Evolutionary conservation across 108 stramenopile species (phyloP), one percentile per base, ranked within the genome.

Genomic region (Stephanodiscus triporus): DNA sequence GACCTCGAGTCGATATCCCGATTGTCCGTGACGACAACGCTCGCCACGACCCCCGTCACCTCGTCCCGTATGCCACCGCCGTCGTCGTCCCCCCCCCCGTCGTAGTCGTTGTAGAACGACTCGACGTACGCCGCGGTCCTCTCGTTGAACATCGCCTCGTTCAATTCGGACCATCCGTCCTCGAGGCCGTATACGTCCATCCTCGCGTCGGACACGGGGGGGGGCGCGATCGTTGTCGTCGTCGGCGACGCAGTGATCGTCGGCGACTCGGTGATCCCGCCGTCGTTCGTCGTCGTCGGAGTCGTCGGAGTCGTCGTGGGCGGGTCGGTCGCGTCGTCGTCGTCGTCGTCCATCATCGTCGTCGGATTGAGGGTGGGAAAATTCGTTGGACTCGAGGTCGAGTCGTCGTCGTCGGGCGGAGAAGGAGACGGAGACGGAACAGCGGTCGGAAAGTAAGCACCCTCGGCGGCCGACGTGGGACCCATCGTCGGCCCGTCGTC

Each of bases 61-160:
- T 61, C 32, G 0, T 27, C 47, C 26, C 70, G 40, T 22, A 72
- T 58, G 13, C 48, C 48, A 1, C 30, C 42, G 24, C 9, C 24
- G n/a, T 24, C 29, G 37, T 58, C 27, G 9, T 22, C 30, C 17
- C 4, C 29, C 7, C 29, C 22, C 20, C 19, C 13, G 11, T 60
- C 45, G 23, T 43, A 62, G 1, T 71, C 59, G 60, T 72, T 72
- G 59, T 62, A 72, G 23, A 72, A 72, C 47, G 30, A 61, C 57
- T 72, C 70, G 29, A 72, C 62, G 59, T 72, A 72, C 58, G 3
- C 13, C 9, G 17, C 59, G 2, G 70, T 70, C 26, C 57, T 53
- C 27, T 58, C 56, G 13, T 43, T 59, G 40, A 38, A 70, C 14
- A 30, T 59, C 26, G 19, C n/a, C 42, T 11, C 17, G 40, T 45